Evolutionary conservation across 148 eudicot genomes (phyloP).

Genomic region (Oxyria digyna): DNA sequence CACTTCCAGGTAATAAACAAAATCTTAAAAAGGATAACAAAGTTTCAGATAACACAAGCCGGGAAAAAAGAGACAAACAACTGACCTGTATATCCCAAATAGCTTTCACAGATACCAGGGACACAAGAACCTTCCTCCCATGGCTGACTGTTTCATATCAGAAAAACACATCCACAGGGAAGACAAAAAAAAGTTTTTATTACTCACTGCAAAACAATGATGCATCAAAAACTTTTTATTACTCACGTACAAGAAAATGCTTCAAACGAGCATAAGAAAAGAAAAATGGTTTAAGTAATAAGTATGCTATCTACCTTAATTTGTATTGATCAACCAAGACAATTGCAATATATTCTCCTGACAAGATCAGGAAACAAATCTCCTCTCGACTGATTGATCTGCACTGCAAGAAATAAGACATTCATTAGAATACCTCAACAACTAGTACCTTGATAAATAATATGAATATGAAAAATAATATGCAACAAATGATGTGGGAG

Average conservation of each 20-base stretch:
- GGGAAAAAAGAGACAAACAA: not conserved
- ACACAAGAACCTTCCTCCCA: conserved; percentile 48
- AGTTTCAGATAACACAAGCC: no score
- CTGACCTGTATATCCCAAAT: conserved; percentile 68
- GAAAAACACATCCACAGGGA: conserved; percentile 7
- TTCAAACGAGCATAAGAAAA: not conserved
- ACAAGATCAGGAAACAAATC: conserved; percentile 56
- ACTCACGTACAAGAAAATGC: not conserved
- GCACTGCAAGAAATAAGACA: conserved; percentile 58
- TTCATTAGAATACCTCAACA: conserved; percentile 17
- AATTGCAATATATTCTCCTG: conserved; percentile 78
- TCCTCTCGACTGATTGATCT: conserved; percentile 76
- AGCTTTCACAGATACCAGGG: conserved; percentile 39
- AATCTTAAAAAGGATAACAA: not conserved
- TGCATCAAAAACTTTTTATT: not conserved
- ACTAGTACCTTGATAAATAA: not conserved
- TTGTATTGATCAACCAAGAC: conserved; percentile 85
- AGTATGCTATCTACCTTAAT: conserved; percentile 36
- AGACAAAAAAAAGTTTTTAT: conserved; percentile 6
- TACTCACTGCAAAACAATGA: not conserved
- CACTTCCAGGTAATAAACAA: not conserved
- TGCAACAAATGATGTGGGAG: not conserved
- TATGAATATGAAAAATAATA: not conserved
- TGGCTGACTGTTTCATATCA: conserved; percentile 40
- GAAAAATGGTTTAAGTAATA: not conserved